A percentile compares a stretch with the other conserved stretches of the same genome.
phyloP scores from a whole-genome alignment of 257 asterid species.

The Plectranthus barbatus region DNA sequence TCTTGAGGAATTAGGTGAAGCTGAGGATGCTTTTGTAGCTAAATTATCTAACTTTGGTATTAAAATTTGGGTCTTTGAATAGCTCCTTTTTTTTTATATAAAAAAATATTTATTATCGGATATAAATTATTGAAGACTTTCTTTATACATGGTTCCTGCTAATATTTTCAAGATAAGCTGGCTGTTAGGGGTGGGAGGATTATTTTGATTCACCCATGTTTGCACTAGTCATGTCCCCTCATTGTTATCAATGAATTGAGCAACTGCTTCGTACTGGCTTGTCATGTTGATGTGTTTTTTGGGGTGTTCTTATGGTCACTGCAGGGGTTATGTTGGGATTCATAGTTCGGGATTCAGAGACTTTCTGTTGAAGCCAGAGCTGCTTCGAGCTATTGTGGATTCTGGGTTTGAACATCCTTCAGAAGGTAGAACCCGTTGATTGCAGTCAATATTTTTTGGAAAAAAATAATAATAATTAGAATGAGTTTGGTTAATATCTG shows the following conservation, averaged over 20 bases:
- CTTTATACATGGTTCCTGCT: background rate
- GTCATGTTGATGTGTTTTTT: background rate
- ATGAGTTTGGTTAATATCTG: background rate
- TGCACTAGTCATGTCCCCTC: background rate
- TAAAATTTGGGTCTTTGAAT: background rate
- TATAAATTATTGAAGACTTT: background rate
- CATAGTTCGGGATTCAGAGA: slow-evolving; percentile 45
- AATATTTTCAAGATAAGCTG: background rate
- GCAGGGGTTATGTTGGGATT: slow-evolving; percentile 38
- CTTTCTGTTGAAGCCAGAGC: slow-evolving; percentile 38
- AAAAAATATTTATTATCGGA: too few species aligned
- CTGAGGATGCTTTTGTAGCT: background rate
- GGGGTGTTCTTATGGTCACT: background rate
- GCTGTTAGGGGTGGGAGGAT: background rate
- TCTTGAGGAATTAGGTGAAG: background rate
- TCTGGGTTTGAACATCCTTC: slow-evolving; percentile 45
- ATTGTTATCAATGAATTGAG: background rate
- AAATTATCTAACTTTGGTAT: background rate
- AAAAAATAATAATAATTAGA: background rate
- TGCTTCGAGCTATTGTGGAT: slow-evolving; percentile 38
- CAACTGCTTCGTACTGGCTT: background rate
- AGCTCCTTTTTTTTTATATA: background rate
- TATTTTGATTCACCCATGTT: background rate
- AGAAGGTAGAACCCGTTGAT: slow-evolving; percentile 19
- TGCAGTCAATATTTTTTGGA: background rate